phyloP scores from a whole-genome alignment of 371 early-diverging fungal species.

The Mycotypha africana region DNA sequence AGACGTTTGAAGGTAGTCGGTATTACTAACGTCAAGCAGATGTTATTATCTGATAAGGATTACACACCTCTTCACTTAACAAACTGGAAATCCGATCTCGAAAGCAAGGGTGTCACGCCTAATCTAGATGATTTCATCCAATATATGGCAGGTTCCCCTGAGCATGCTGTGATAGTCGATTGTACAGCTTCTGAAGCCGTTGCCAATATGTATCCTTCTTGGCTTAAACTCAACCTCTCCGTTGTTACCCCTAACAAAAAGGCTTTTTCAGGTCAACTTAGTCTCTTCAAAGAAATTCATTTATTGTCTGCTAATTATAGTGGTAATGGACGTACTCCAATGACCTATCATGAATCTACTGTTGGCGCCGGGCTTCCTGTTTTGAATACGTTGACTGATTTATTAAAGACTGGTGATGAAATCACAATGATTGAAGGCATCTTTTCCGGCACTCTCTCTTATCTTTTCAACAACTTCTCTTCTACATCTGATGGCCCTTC shows the following conservation, averaged over 20 bases:
- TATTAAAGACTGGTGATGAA: constrained; percentile 90
- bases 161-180: constrained; percentile 75
- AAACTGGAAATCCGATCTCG: constrained; percentile 9
- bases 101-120: constrained; percentile 20
- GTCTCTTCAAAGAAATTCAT: constrained; percentile 67
- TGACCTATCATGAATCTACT: constrained; percentile 86
- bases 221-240: constrained; percentile 71
- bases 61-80: constrained; percentile 24
- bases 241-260: constrained; percentile 98
- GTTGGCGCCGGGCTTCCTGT: constrained; percentile 98
- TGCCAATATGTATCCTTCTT: constrained; percentile 77
- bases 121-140: constrained; percentile 50
- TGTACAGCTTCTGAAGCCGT: constrained; percentile 82
- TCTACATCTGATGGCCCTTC: constrained; percentile 34
- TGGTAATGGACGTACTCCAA: constrained; percentile 28
- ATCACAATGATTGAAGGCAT: constrained; percentile 92
- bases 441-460: constrained; percentile 93
- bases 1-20: constrained; percentile 45
- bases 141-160: constrained; percentile 38
- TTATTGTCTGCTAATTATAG: constrained; percentile 36
- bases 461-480: constrained; percentile 94
- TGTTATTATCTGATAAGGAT: constrained; percentile 43
- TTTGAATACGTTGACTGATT: constrained; percentile 82
- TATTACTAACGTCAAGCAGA: constrained; percentile 55
- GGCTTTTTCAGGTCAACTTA: constrained; percentile 74